Conservation (phyloP, 495 filamentous ascomycete genomes). For the Melanomma pulvis-pyrius region DNA sequence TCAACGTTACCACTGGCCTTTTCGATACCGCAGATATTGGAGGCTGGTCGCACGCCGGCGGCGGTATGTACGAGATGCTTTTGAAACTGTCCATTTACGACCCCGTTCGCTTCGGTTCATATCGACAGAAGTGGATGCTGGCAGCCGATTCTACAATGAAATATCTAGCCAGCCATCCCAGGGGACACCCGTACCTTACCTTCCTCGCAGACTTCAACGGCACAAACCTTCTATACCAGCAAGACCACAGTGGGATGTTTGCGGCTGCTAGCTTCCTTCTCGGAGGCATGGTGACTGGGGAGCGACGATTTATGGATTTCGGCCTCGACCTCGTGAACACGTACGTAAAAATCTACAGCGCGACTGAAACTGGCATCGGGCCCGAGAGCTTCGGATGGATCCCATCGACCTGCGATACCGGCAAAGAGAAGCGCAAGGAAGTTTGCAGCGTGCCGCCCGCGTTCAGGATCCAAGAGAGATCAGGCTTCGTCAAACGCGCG, state of each 20-base stretch:
- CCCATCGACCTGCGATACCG: conserved; percentile 12
- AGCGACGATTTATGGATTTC: conserved; percentile 67
- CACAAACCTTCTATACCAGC: conserved; percentile 52
- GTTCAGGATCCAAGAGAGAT: conserved; percentile 48
- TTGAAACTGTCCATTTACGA: conserved; percentile 93
- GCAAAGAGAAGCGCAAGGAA: conserved; percentile 2
- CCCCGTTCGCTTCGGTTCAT: conserved; percentile 57
- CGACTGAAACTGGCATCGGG: conserved; percentile 71
- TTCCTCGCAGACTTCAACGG: conserved; percentile 69
- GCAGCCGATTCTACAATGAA: conserved; percentile 77
- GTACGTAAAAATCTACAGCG: conserved; percentile 73
- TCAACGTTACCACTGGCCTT: conserved; percentile 64
- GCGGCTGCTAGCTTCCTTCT: conserved; percentile 84
- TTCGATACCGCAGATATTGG: conserved; percentile 64
- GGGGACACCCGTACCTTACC: conserved; percentile 69
- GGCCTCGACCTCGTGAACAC: conserved; percentile 72
- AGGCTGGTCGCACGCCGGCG: conserved; percentile 77
- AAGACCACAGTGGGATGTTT: conserved; percentile 62
- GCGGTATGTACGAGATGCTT: conserved; percentile 88
- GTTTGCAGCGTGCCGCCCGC: conserved; percentile 40
- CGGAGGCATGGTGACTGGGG: conserved; percentile 70
- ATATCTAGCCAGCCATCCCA: conserved; percentile 70
- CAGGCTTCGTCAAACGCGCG: conserved; percentile 62
- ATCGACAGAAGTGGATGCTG: conserved; percentile 61
- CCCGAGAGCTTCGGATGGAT: conserved; percentile 75